A percentile compares a stretch with the other conserved stretches of the same genome.
Conservation (phyloP, 2,329 filamentous ascomycete species). For the Xylogone sp. region DNA sequence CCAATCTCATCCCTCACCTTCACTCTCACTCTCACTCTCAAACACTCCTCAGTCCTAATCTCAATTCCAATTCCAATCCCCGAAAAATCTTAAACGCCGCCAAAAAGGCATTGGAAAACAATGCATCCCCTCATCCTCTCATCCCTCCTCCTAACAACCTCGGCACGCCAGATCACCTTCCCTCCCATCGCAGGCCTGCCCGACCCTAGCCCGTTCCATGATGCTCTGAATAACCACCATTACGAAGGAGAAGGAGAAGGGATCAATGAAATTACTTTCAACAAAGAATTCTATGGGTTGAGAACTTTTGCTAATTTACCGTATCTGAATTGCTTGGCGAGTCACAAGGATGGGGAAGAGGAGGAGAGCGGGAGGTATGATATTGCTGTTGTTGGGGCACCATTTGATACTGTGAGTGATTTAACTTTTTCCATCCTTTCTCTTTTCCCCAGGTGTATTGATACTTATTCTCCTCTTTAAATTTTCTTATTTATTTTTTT, state of each 20-base stretch:
- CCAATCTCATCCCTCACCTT: too few relatives aligned
- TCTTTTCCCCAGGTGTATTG: background rate
- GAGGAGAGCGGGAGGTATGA: constrained; percentile 5
- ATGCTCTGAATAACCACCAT: too few relatives aligned
- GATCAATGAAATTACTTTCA: background rate
- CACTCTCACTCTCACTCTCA: too few relatives aligned
- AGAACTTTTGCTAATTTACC: constrained; percentile 11
- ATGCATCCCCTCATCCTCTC: background rate
- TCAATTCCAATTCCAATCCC: too few relatives aligned
- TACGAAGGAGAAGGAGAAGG: background rate
- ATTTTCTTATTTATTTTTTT: too few relatives aligned
- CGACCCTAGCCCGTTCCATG: background rate
- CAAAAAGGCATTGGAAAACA: too few relatives aligned
- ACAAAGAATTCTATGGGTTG: constrained; percentile 5
- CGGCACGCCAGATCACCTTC: background rate
- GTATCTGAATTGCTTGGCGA: constrained; percentile 7
- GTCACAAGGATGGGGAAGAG: too few relatives aligned
- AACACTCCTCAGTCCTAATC: too few relatives aligned
- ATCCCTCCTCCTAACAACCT: background rate
- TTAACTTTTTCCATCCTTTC: background rate
- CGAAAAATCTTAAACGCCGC: too few relatives aligned
- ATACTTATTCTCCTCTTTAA: background rate
- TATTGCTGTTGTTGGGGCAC: constrained; percentile 44
- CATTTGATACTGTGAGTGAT: constrained; percentile 41
- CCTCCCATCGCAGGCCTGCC: background rate